Conservation (phyloP, 345 rosid genomes). For the Moricandia arvensis region DNA sequence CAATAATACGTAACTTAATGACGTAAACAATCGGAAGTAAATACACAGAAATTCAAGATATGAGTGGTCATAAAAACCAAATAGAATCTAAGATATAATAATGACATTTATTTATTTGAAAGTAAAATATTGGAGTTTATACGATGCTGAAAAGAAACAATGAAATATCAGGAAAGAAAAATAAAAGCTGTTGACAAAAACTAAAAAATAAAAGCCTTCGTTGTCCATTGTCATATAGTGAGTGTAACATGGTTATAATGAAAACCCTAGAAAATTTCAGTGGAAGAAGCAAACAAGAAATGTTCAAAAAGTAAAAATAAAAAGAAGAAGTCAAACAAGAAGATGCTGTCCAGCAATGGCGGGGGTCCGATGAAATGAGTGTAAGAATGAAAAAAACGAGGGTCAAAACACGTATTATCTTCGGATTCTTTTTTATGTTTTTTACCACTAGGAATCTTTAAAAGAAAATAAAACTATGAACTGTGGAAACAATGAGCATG, state of each 20-base stretch:
- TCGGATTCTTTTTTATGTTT: not conserved
- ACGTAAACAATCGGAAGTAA: constrained; percentile 1
- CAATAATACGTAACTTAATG: constrained; percentile 11
- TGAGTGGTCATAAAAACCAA: not conserved
- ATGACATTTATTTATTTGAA: not conserved
- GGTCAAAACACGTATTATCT: not conserved
- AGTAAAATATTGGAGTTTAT: not conserved
- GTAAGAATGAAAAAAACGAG: not conserved
- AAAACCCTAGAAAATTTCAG: not conserved
- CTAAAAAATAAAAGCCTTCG: too few species aligned
- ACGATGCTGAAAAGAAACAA: not conserved
- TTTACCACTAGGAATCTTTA: too few species aligned
- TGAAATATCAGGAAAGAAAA: not conserved
- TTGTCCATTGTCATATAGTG: too few species aligned
- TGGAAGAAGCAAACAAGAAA: constrained; percentile 17
- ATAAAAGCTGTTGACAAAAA: too few species aligned
- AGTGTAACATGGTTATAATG: too few species aligned
- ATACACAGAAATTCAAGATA: not conserved
- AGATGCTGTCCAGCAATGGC: not conserved
- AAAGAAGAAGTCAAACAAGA: constrained; percentile 15
- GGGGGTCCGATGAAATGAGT: constrained; percentile 1
- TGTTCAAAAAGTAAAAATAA: too few species aligned
- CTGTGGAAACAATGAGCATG: not conserved
- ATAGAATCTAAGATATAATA: not conserved
- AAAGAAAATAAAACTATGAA: too few species aligned